Base-by-base conservation (phyloP, 441 rosid genomes). In the Geranium incanum region DNA sequence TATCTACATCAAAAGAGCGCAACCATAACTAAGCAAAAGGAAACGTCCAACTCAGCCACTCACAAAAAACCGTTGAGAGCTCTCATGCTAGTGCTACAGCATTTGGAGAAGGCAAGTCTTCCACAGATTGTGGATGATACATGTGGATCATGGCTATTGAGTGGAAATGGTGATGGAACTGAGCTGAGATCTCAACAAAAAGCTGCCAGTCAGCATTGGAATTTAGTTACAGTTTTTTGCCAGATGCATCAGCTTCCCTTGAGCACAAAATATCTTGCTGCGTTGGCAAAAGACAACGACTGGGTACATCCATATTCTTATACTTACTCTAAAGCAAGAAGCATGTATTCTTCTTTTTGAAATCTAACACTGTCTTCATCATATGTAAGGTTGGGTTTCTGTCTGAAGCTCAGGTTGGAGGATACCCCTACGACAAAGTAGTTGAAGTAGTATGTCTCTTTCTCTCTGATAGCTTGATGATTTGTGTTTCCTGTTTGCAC, bases 401-500 rank as follows among this genome's bases (percentile, higher is more conserved):
- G 72, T 84, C 88, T 74, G 99, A 95, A 84, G 97, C 99, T 83
- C 98, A 95, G 78, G 82, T 84, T 76, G 99, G 99, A 79, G 99
- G 96, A 70, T 93, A 86, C 78, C 87, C 94, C 78, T 93, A 86
- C 80, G 97, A 95, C 77, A 79, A 79, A 37, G 96, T 95, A 71
- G 78, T 88, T 78, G 84, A 84, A 87, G 95, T 93, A 67, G 97
- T 90, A 86, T 81, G 89, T 82, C 55, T 68, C 28, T 59, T 60
- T 48, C 48, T 70, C 73, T 78, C 63, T 16, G 68, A 70, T 48
- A 45, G 16, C 13, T 73, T 50, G 6, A 9, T 74, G 68, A 66
- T 57, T 68, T 68, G 68, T 55, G 50, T 60, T 71, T 73, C 71
- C 70, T 8, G 50, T 16, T 8, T 12, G 28, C 2, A 37, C 33